Base-by-base conservation (phyloP, 2,329 filamentous ascomycete species). In the Ceratocystis albifundus region DNA sequence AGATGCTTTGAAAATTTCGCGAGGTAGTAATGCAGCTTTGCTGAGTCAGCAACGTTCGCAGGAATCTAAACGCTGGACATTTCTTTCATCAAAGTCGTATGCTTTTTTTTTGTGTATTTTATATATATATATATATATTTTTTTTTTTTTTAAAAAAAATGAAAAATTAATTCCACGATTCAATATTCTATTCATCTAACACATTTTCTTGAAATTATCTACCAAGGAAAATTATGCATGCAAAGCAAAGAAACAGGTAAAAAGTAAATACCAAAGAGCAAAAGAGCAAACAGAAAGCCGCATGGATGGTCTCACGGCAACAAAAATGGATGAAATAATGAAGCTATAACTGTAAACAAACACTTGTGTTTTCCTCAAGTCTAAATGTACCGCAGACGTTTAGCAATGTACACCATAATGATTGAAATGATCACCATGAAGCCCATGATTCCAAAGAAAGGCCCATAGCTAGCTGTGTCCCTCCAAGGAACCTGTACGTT, bases 401-500 rank as follows among this genome's bases (percentile, higher is more conserved):
- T 75, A 15, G 82, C 82, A 70, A 78, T 71, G 3, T 74, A 65
- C 20, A 84, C 70, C 61, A 79, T 78, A 2, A 80, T 61, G 12
- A 78, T 69, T 61, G 79, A 82, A 67, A 86, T 80, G 20, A 77
- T 69, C 17, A 83, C 72, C 70, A 92, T 81, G 66, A 77, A 77
- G 15, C 73, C 76, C 46, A 82, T 73, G 50, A 82, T 80, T n/a
- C 73, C 75, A 66, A 79, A 80, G 70, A 86, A 85, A 2, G 79
- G 75, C 3, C 78, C 75, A 36, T 92, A 80, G 46, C 79, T 79
- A 0, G 80, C 80, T 22, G 75, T 75, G 25, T 77, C 74, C 64
- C 71, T 73, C 66, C 86, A 91, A 0, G 89, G 89, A 17, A 94
- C 87, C 3, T 74, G 73, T 0, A 95, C 89, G 76, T 95, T 95